Percentiles rank a stretch among this genome's conserved stretches.
phyloP scores from a whole-genome alignment of 148 eudicot genomes.

The Chenopodium suecicum region DNA sequence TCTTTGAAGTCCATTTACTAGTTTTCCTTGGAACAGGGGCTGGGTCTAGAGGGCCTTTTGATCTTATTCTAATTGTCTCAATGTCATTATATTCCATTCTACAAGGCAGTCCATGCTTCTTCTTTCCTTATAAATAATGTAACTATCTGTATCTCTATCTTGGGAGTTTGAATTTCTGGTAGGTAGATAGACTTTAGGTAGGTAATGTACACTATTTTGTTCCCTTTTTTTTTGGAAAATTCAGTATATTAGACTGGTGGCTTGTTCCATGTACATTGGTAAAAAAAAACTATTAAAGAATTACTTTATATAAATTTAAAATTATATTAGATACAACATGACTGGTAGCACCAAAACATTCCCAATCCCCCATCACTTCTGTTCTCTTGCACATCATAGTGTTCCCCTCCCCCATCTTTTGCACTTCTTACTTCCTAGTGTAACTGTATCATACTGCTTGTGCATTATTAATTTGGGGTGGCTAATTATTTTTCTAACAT shows the following conservation, averaged over 20 bases:
- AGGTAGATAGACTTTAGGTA: no score
- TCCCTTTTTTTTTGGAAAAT: no score
- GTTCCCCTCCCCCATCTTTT: neutral
- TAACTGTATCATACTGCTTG: neutral
- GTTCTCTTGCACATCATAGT: neutral
- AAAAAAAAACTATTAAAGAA: no score
- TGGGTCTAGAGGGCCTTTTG: neutral
- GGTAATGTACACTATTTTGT: no score
- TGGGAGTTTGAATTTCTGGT: no score
- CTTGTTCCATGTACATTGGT: neutral
- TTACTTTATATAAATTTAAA: no score
- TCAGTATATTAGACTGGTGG: no score
- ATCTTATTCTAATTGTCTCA: neutral
- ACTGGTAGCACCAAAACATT: neutral
- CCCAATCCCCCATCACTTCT: neutral
- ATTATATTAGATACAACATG: no score
- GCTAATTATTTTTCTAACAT: neutral
- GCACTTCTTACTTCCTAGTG: constrained; percentile 1
- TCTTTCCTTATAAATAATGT: neutral
- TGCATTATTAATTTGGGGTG: neutral
- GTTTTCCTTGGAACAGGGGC: neutral
- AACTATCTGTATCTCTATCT: no score
- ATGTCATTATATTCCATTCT: neutral
- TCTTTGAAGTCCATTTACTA: neutral
- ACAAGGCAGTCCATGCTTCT: neutral